Conservation (phyloP, 2,329 filamentous ascomycete species). For the Botrytis tulipae region DNA sequence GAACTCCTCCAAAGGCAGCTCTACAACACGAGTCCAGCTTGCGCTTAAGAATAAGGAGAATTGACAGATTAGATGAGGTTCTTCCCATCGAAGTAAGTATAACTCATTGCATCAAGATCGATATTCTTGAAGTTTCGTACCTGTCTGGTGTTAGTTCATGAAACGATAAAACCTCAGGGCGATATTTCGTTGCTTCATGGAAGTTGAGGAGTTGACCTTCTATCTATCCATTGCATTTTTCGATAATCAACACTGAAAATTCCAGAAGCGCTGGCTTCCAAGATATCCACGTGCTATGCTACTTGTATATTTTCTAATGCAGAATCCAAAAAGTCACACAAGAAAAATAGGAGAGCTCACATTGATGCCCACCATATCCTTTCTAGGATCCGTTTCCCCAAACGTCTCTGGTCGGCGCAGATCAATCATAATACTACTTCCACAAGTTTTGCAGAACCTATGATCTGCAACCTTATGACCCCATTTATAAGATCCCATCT, state of each 20-base stretch:
- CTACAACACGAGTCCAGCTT: not conserved
- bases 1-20: no score
- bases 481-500: slow-evolving; percentile 24
- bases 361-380: slow-evolving; percentile 30
- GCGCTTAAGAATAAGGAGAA: not conserved
- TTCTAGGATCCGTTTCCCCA: slow-evolving; percentile 26
- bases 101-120: slow-evolving; percentile 28
- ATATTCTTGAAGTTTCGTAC: slow-evolving; percentile 30
- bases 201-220: not conserved
- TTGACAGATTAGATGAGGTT: slow-evolving; percentile 11
- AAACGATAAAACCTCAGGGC: no score
- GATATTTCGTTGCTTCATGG: not conserved
- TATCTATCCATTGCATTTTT: no score
- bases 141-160: slow-evolving; percentile 6
- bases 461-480: slow-evolving; percentile 24
- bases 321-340: not conserved
- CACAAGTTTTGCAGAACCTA: slow-evolving; percentile 32
- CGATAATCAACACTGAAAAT: no score
- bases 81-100: slow-evolving; percentile 30
- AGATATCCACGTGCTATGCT: not conserved
- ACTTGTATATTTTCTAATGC: no score
- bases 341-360: slow-evolving; percentile 22
- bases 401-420: slow-evolving; percentile 6
- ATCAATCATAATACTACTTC: slow-evolving; percentile 30
- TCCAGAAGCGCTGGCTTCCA: not conserved